Base-by-base conservation (phyloP, 2,329 filamentous ascomycete species). In the Dactylella cylindrospora region DNA sequence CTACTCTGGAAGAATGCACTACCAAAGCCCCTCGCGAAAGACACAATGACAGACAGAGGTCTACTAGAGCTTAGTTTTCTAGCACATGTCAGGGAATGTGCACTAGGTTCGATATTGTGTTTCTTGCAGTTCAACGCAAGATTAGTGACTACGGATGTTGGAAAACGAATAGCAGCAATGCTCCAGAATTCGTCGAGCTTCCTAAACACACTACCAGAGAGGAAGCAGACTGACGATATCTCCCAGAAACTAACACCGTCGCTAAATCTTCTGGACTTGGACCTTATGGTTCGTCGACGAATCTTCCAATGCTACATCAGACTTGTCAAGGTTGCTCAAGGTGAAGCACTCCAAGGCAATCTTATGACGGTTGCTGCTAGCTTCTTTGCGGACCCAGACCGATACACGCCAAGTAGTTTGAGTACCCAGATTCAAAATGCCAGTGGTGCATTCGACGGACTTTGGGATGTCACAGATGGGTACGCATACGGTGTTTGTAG, bases 1-100 rank as follows among this genome's bases (percentile, higher is more conserved):
- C 76, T 98, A 6, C 77, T 98, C 5, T 98, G 93, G 93, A 95
- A 95, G 73, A 98, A 97, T 72, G 91, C 93, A 0, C 78, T 98
- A 8, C 91, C 94, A 0, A 95, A 94, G 70, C 91, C 94, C 4
- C 74, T 97, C n/a, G 85, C 89, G 26, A 94, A 90, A 72, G 91
- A 97, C 67, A 94, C 93, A 67, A 88, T 89, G 44, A 82, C 85
- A 0, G 84, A 91, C 65, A 82, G 90, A 47, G 91, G 87, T 65
- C 80, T 89, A 44, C 77, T 97, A 5, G 94, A 98, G 71, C 84
- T 91, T 2, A 95, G 89, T 29, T 98, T 96, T 70, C 77, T 98
- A 12, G 86, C 90, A 0, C 93, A 98, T 72, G 91, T 98, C 13
- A 81, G 93, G 69, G 93, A 98, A 74, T 97, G 91, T 71, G 90